Evolutionary conservation across 2,329 filamentous ascomycete genomes (phyloP).

Genomic region (Phialocephala subalpina): DNA sequence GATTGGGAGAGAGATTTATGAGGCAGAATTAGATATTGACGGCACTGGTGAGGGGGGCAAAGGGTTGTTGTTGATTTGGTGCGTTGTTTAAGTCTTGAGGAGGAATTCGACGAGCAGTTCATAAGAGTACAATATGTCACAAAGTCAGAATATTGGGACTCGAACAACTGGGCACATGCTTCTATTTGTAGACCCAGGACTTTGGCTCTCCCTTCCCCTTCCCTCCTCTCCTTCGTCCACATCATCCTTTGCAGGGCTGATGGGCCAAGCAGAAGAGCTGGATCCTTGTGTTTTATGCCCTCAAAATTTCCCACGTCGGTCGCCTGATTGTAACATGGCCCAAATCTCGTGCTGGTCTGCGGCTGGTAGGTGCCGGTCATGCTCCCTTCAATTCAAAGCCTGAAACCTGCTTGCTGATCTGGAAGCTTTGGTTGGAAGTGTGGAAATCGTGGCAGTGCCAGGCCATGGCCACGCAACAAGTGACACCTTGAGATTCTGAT

Average conservation of each 20-base stretch:
- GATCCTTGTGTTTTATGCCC: slow-evolving; percentile 31
- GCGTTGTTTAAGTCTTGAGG: neutral
- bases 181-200: slow-evolving; percentile 15
- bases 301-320: slow-evolving; percentile 25
- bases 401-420: slow-evolving; percentile 29
- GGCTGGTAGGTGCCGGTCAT: slow-evolving; percentile 18
- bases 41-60: neutral
- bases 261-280: slow-evolving; percentile 14
- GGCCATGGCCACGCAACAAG: slow-evolving; percentile 11
- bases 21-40: neutral
- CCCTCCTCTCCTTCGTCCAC: slow-evolving; percentile 12
- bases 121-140: neutral
- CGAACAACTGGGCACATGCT: neutral
- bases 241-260: slow-evolving; percentile 31
- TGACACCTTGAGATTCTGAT: neutral
- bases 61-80: neutral
- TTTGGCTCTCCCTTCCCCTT: slow-evolving; percentile 5
- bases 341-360: slow-evolving; percentile 24
- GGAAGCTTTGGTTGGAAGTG: slow-evolving; percentile 6
- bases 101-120: neutral
- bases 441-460: slow-evolving; percentile 32
- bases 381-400: slow-evolving; percentile 11
- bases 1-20: neutral
- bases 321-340: slow-evolving; percentile 29
- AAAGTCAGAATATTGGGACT: slow-evolving; percentile 1